Base-by-base conservation (phyloP, 352 stramenopile genomes). In the Phytophthora nicotianae region DNA sequence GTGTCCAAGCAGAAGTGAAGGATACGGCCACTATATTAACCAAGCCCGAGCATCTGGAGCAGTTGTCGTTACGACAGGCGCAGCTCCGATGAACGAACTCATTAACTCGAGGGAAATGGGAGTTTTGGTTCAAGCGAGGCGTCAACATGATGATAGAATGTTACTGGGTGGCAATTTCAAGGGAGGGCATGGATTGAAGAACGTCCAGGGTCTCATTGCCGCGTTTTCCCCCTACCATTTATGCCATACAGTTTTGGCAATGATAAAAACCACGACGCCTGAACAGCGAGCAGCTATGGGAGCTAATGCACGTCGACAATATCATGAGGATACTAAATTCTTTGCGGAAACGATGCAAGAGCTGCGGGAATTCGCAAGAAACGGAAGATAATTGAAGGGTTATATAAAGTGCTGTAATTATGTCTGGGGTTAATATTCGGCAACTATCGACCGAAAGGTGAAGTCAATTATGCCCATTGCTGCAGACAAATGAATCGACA, bases 1-100 rank as follows among this genome's bases (percentile, higher is more conserved):
- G 56, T 85, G 78, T 50, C 57, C 78, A 23, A 88, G 78, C 51
- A 35, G 54, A 9, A 70, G 68, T 43, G 78, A 88, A 72, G 78
- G 78, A 1, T 88, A 80, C 45, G 73, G 76, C 5, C 76, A 86
- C 62, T 86, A 86, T 50, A 81, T 86, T 38, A 86, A 86, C 47
- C 76, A 86, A 23, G 73, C 74, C 3, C 65, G 73, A 10, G 76
- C 76, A 2, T 58, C 68, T 8, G 71, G 76, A 4, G 76, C 57
- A 4, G 48, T 83, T 2, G 56, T 83, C 4, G 26, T 86, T 51
- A 74, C 76, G 0, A 75, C 76, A 0, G 53, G 83, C 49, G 56
- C 68, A 9, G 68, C 70, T 29, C 76, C 76, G 20, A 86, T 86
- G 76, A 86, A 83, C 56, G 76, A 86, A 38, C 45, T 86, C 27